Evolutionary conservation across 371 early-diverging fungal genomes (phyloP), one percentile per base, ranked within the genome.

Genomic region (Rhizomucor pusillus): DNA sequence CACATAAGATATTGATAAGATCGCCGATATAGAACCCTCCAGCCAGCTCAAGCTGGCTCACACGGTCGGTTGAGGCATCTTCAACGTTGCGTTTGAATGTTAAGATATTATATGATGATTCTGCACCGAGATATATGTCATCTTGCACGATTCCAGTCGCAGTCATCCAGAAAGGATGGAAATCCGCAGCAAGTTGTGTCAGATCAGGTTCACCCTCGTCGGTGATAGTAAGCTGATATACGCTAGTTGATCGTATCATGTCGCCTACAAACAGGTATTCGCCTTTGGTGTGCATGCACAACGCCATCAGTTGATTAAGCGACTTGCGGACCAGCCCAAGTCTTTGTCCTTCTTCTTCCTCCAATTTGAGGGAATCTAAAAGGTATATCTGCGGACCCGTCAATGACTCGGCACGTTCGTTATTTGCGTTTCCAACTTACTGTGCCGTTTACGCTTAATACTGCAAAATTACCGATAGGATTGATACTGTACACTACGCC

Each of bases 181-280:
- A 74, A 63, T 93, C 93, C 14, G 77, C 64, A 3, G 89, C 88
- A 18, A 85, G 65, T 44, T 84, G 77, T 18, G 64, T 67, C 19
- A 35, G 50, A 11, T 66, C 60, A 11, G 58, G 49, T 12, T 70
- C 57, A 18, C 77, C 71, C 53, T 77, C 84, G 22, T 64, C 56
- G 33, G 50, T 57, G 13, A 93, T 52, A 1, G 88, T 71, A 18
- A 90, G 81, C 7, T 29, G 29, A 29, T 29, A 29, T 29, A 29
- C 29, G 7, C 29, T 29, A 7, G 29, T 7, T 0, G 93, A 92
- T 37, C 85, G 80, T 79, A 95, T 85, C 55, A 96, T 43, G 66
- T 97, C 98, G n/a, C 92, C 96, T 3, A 94, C 90, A 0, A 89
- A 64, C 24, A 95, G 60, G 34, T 77, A 75, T 54, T 92, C 86